phyloP scores from a whole-genome alignment of 176 grass and related monocot species.

The Musa itinerans region DNA sequence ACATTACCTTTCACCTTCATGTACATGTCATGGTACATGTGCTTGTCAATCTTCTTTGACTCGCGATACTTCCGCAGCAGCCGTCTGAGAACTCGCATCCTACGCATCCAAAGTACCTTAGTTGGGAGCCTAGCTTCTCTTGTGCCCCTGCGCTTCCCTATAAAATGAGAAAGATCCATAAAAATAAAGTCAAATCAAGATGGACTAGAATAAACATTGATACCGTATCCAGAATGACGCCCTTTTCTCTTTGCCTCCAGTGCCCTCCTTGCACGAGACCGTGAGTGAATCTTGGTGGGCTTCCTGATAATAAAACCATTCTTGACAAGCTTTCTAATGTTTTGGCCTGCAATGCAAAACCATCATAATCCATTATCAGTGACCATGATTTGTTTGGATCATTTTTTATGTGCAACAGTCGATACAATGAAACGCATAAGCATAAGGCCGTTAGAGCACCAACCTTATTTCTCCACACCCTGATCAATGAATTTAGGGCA shows the following conservation, averaged over 20 bases:
- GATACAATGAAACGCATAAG: too few relatives aligned
- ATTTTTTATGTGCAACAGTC: too few relatives aligned
- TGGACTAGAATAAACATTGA: neutral
- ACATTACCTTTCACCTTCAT: slow-evolving; percentile 14
- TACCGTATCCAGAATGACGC: slow-evolving; percentile 7
- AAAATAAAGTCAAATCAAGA: neutral
- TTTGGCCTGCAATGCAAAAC: neutral
- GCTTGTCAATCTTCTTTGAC: slow-evolving; percentile 12
- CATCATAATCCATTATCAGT: neutral
- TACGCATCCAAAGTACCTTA: slow-evolving; percentile 10
- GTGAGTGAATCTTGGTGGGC: slow-evolving; percentile 2
- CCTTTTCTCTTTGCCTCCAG: slow-evolving; percentile 8
- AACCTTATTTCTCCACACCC: too few relatives aligned
- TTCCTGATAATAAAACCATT: slow-evolving; percentile 9
- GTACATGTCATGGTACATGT: slow-evolving; percentile 11
- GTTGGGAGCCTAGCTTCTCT: slow-evolving; percentile 13
- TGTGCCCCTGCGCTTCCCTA: slow-evolving; percentile 6
- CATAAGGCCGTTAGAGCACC: too few relatives aligned
- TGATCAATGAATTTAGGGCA: too few relatives aligned
- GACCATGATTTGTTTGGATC: too few relatives aligned
- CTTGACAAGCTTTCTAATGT: slow-evolving; percentile 8
- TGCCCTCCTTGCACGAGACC: slow-evolving; percentile 9
- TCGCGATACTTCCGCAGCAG: slow-evolving; percentile 3
- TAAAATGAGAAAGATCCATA: neutral
- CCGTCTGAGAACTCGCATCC: slow-evolving; percentile 4